Evolutionary conservation across 306 rosid genomes (phyloP), one percentile per base, ranked within the genome.

Genomic region (Castanopsis chinensis): DNA sequence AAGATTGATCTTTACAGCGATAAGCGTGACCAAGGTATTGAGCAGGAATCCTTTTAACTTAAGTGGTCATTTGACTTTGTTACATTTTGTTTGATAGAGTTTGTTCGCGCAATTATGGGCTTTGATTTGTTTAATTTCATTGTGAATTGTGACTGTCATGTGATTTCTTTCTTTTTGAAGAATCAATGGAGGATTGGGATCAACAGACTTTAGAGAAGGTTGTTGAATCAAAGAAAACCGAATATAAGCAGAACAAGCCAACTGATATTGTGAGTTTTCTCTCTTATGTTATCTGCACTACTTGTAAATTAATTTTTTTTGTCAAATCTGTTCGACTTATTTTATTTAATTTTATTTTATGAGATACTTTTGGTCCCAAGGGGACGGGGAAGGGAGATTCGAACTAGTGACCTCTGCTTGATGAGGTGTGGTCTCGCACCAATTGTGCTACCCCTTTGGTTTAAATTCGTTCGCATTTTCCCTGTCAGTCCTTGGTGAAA

Each of bases 101-200:
- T 9, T 58, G 64, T 10, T 4, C 6, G 11, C 5, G 1, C 28
- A 58, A 58, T 21, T 20, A 58, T 58, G 64, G 32, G 64, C 64
- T 21, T 28, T 13, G 10, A 20, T 52, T 78, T n/a, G 6, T 33
- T 20, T n/a, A 20, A 58, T 9, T 58, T 58, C 64, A 9, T 21
- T 21, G 15, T 58, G 28, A 21, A 9, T 21, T 21, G 15, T 58
- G 28, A 21, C 64, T 58, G 25, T 21, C 32, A 58, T 58, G 64
- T 58, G 32, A 58, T 58, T 20, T 21, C 30, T 58, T 10, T 58
- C 64, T 58, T 58, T 67, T 33, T 15, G 53, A 71, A 91, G 99
- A 91, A 6, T 86, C 99, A 0, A 96, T 96, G 99, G 98, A 91
- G 87, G 99, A 96, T 43, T 96, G 99, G 98, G 99, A 96, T 91